Evolutionary conservation across 345 rosid genomes (phyloP).

Genomic region (Eucalyptus sp.): DNA sequence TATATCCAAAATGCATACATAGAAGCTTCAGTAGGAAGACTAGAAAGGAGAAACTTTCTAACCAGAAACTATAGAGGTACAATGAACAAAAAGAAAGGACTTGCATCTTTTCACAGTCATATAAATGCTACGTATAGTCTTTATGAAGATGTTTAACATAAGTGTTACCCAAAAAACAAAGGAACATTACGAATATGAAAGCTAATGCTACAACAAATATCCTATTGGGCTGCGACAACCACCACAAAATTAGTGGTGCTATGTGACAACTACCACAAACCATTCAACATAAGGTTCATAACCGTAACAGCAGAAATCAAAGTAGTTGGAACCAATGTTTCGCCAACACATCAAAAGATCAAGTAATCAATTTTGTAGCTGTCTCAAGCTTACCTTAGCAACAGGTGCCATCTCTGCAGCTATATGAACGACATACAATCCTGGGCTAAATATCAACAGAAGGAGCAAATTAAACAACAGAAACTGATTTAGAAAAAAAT

Average conservation of each 20-base stretch:
- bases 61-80: background rate
- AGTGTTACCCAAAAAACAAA: background rate
- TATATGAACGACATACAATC: constrained; percentile 75
- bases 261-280: background rate
- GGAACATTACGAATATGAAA: background rate
- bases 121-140: background rate
- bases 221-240: background rate
- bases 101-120: background rate
- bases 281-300: background rate
- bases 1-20: background rate
- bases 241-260: background rate
- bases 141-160: background rate
- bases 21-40: background rate
- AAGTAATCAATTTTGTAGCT: background rate
- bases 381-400: constrained; percentile 67
- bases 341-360: background rate
- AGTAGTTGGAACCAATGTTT: background rate
- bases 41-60: background rate
- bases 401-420: constrained; percentile 99
- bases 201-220: background rate
- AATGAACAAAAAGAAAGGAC: background rate
- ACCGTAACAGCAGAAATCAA: background rate
- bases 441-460: constrained; percentile 56
- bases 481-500: background rate
- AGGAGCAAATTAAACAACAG: constrained; percentile 12